Base-by-base conservation (phyloP, 2,329 filamentous ascomycete species). In the Niveomyces coronatus region DNA sequence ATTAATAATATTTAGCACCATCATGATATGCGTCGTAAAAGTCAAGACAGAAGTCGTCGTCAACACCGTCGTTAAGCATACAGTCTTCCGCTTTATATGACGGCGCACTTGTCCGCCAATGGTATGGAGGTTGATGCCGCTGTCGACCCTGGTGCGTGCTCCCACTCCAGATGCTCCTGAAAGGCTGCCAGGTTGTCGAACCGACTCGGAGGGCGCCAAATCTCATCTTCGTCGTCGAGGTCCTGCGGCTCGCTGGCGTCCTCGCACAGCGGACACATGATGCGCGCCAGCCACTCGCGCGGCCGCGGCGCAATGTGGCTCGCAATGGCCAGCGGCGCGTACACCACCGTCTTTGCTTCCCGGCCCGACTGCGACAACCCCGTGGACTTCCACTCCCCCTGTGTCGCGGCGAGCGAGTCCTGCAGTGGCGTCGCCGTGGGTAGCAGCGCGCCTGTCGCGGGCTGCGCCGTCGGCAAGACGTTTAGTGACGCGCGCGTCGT, bases 241-340 rank as follows among this genome's bases (percentile, higher is more conserved):
- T 64, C 61, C 38, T 57, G 57, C 9, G 62, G 58, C 31, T 52
- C 50, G 19, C 64, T 63, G 39, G 67, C 69, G 32, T 70, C 65
- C 45, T 77, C 74, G 53, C 74, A 78, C 44, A 67, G 71, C 3
- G 71, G 70, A 41, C 74, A 77, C 22, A 71, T 49, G 11, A 76
- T 50, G 13, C 63, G 56, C 3, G 71, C 65, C 41, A 64, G 60
- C 67, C 70, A 77, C 45, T 70, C 70, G 31, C 68, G 66, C 8
- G 56, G 53, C 14, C 56, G 53, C 3, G 72, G 72, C 22, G 67
- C 59, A 19, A 70, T 54, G 50, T 78, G 74, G 52, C 74, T 77
- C 22, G 71, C 71, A 31, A 78, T 67, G 23, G 69, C 72, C 17
- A 76, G 54, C 3, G 73, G 71, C 29, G 72, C 67, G 47, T 74